Conservation (phyloP, 2,329 filamentous ascomycete genomes). For the Chaetomiaceae sp. region DNA sequence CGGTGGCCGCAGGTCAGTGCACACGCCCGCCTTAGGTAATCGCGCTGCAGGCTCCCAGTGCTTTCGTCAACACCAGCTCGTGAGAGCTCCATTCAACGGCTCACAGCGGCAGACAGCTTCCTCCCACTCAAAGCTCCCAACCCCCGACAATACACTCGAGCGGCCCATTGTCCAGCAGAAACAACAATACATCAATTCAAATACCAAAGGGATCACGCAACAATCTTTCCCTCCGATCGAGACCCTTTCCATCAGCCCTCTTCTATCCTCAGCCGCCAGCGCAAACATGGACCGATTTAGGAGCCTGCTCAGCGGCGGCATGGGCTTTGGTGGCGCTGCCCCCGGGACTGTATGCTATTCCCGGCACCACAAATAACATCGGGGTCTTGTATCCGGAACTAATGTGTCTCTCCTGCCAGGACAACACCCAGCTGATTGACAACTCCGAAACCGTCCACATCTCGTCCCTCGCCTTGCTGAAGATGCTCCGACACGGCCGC, state of each 20-base stretch:
- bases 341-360: slow-evolving; percentile 52
- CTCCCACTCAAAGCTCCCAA: not conserved
- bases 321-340: slow-evolving; percentile 53
- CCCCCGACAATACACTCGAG: not conserved
- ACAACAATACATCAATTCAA: too few species aligned
- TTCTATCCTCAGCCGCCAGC: slow-evolving; percentile 1
- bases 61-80: slow-evolving; percentile 27
- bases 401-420: slow-evolving; percentile 45
- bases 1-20: not conserved
- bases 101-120: not conserved
- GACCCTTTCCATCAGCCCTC: slow-evolving; percentile 1
- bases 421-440: slow-evolving; percentile 87
- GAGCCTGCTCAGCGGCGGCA: slow-evolving; percentile 74
- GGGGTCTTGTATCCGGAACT: slow-evolving; percentile 1
- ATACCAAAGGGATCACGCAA: too few species aligned
- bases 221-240: too few species aligned
- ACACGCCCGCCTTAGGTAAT: slow-evolving; percentile 18
- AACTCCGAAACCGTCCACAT: slow-evolving; percentile 99
- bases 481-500: slow-evolving; percentile 97
- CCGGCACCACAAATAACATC: slow-evolving; percentile 2
- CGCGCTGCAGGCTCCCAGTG: slow-evolving; percentile 25
- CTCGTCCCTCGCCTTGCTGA: slow-evolving; percentile 90
- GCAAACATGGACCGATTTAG: slow-evolving; percentile 79
- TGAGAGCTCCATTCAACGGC: slow-evolving; percentile 11
- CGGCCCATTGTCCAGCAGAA: too few species aligned